Evolutionary conservation across 768 basidiomycete genomes (phyloP), one percentile per base, ranked within the genome.

Genomic region (Cystofilobasidium bisporidii): DNA sequence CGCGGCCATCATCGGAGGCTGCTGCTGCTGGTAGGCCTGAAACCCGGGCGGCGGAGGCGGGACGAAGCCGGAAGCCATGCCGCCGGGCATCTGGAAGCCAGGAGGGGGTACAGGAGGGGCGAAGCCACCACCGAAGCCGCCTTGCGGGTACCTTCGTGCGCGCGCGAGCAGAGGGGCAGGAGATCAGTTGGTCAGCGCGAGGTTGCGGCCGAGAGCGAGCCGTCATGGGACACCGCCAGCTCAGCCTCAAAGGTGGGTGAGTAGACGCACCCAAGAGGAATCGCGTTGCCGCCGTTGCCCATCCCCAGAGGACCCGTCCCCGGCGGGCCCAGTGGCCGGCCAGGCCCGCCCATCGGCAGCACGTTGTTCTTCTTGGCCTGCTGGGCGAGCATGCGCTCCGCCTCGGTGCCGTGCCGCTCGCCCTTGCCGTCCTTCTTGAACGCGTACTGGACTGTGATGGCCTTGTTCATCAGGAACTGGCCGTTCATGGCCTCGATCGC

Each of bases 391-490:
- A 97, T 84, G 66, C 96, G 86, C 79, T 99, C 96, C n/a, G 96
- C 93, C 20, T 88, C 82, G 15, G 94, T 96, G 33, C 96, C 96
- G 74, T 98, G 96, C 6, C 96, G 84, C 77, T 99, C 96, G 66
- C 94, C 94, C 75, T 97, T 94, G 53, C 91, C 92, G 74, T 98
- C 96, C 79, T 98, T 98, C 80, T 99, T 98, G 83, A 98, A 97
- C 2, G 96, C 94, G 76, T 96, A 99, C 76, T 97, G 92, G 15
- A 96, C 92, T 22, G 87, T 86, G 75, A 99, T 90, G 63, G 92
- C 88, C 79, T 97, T 97, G 82, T 98, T 97, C 87, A 93, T 93
- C 57, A 98, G 82, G 83, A 91, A 97, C 75, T 98, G 93, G 45
- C 86, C 85, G 72, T 97, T 93, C 94, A 98, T 97, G 14, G 90